Percentiles rank a stretch among this genome's conserved stretches.
Conservation (phyloP, 352 stramenopile species). For the Globisporangium polare region DNA sequence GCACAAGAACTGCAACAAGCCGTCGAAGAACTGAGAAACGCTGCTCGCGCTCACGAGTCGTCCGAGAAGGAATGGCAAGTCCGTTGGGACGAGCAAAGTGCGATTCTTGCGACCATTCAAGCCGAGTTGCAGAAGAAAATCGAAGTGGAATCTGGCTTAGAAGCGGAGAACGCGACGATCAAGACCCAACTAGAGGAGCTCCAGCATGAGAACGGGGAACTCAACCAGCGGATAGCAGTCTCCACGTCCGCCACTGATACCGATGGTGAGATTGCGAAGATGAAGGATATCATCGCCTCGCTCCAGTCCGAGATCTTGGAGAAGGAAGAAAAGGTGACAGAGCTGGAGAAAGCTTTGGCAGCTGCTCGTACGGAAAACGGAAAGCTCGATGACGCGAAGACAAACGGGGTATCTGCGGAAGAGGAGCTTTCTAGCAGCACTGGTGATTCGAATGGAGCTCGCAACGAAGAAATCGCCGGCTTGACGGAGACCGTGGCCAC, state of each 20-base stretch:
- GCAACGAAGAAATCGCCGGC: constrained; percentile 8
- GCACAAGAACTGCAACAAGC: constrained; percentile 25
- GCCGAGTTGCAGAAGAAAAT: constrained; percentile 1
- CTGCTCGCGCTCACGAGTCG: constrained; percentile 15
- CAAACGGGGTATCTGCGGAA: not conserved
- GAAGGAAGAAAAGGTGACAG: constrained; percentile 1
- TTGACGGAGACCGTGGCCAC: not conserved
- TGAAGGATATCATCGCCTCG: constrained; percentile 1
- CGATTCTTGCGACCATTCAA: not conserved
- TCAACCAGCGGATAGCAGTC: constrained; percentile 1
- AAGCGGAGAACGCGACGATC: constrained; percentile 9
- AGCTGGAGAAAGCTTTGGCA: constrained; percentile 7
- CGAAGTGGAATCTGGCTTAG: constrained; percentile 1
- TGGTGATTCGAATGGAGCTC: not conserved
- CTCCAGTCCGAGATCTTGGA: not conserved
- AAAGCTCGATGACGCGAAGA: not conserved
- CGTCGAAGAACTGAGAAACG: constrained; percentile 20
- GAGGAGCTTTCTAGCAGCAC: not conserved
- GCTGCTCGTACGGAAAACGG: constrained; percentile 1
- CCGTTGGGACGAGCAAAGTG: constrained; percentile 15
- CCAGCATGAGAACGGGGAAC: not conserved
- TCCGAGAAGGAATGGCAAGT: constrained; percentile 8
- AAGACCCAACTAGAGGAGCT: constrained; percentile 4
- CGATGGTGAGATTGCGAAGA: not conserved
- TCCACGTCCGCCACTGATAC: not conserved